Conservation (phyloP, 1,284 basidiomycete genomes). For the Ustilago cynodontis region DNA sequence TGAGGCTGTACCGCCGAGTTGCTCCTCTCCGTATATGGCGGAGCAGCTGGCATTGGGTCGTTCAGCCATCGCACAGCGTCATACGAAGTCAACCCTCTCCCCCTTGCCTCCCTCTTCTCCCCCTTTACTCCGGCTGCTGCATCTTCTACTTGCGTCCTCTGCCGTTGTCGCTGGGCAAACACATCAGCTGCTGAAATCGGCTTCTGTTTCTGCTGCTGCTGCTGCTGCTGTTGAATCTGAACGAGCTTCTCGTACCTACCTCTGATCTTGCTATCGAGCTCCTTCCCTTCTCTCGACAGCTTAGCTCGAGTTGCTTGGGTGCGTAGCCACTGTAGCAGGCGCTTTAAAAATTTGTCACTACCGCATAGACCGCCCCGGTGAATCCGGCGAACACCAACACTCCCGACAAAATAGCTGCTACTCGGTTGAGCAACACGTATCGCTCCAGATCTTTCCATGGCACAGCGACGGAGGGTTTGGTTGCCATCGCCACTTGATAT, state of each 20-base stretch:
- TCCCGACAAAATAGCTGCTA: constrained; percentile 48
- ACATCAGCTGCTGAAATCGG: neutral
- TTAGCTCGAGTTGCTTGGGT: constrained; percentile 12
- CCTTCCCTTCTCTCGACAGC: constrained; percentile 1
- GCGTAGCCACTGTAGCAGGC: constrained; percentile 54
- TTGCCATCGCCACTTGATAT: constrained; percentile 21
- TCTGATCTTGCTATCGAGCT: constrained; percentile 20
- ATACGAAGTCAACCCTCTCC: constrained; percentile 22
- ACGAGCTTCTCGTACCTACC: constrained; percentile 46
- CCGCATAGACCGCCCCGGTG: constrained; percentile 48
- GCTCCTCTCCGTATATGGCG: constrained; percentile 1
- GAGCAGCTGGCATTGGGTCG: constrained; percentile 8
- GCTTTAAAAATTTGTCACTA: constrained; percentile 61
- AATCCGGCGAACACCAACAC: constrained; percentile 54
- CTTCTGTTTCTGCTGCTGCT: constrained; percentile 17
- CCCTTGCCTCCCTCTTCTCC: neutral
- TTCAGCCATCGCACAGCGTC: constrained; percentile 29
- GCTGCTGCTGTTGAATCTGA: constrained; percentile 29
- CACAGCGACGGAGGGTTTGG: neutral
- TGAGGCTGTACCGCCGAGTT: neutral
- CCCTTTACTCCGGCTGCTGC: neutral
- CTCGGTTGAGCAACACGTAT: constrained; percentile 57
- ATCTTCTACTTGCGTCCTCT: constrained; percentile 2
- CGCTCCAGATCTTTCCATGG: constrained; percentile 47
- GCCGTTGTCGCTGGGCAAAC: constrained; percentile 1